Percentiles rank a stretch among this genome's conserved stretches.
These are phyloP conservation scores for Chytriomyces sp. DNA, from an alignment of 192 early-diverging fungal species.

Conservation along the genomic window DNA sequence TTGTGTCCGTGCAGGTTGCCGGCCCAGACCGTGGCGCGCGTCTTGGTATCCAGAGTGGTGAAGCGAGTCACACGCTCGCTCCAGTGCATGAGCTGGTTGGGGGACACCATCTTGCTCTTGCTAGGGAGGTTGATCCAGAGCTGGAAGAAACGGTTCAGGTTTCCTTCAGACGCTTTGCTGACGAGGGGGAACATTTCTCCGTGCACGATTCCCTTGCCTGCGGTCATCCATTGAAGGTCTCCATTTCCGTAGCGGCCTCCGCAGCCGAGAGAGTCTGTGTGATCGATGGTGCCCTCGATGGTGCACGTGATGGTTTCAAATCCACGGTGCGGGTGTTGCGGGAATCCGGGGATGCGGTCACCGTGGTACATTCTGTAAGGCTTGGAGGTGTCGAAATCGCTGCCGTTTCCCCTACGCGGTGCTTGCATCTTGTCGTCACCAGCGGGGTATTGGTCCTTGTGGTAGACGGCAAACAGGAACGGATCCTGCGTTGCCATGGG, in stretches of 20 bases:
- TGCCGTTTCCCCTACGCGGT: constrained; percentile 29
- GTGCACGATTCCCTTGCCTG: constrained; percentile 67
- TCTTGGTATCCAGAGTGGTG: constrained; percentile 46
- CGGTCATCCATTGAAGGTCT: constrained; percentile 70
- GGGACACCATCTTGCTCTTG: too few species aligned
- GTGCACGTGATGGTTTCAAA: constrained; percentile 74
- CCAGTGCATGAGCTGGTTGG: too few species aligned
- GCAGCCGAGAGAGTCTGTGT: constrained; percentile 64
- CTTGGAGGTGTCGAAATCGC: constrained; percentile 20
- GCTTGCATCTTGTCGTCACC: constrained; percentile 35
- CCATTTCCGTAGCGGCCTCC: constrained; percentile 48
- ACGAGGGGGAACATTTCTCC: too few species aligned
- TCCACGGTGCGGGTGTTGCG: constrained; percentile 41
- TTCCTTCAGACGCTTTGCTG: too few species aligned
- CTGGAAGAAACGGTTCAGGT: too few species aligned
- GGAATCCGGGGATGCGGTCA: constrained; percentile 27
- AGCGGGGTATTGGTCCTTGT: constrained; percentile 39
- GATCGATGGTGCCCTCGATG: constrained; percentile 57
- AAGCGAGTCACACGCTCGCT: too few species aligned
- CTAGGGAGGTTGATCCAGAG: too few species aligned
- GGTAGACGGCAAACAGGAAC: constrained; percentile 40
- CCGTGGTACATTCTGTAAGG: too few species aligned
- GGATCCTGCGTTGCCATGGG: too few species aligned
- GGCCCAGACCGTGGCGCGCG: constrained; percentile 81
- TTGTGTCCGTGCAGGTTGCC: constrained; percentile 65